Evolutionary conservation across 2,329 filamentous ascomycete species (phyloP).

Genomic region (Curvularia hawaiiensis): DNA sequence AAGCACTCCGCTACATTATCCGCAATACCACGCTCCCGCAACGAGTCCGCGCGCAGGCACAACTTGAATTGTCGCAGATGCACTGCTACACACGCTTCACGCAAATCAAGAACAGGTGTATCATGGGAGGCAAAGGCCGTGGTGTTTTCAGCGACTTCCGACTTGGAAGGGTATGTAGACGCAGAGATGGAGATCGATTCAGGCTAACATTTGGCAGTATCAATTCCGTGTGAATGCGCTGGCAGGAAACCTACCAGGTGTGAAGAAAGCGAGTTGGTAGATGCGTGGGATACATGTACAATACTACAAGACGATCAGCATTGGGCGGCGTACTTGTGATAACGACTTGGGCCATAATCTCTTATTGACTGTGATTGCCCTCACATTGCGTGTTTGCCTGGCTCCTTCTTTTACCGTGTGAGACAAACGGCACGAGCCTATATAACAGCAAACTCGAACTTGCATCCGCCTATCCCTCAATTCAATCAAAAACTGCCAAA

Average conservation of each 20-base stretch:
- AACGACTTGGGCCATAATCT: constrained; percentile 18
- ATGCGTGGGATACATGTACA: constrained; percentile 15
- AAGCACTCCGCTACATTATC: constrained; percentile 82
- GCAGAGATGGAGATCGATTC: neutral
- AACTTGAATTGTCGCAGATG: constrained; percentile 93
- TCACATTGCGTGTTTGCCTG: neutral
- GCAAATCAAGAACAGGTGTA: constrained; percentile 92
- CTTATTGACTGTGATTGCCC: constrained; percentile 1
- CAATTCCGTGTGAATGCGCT: constrained; percentile 92
- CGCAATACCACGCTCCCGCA: constrained; percentile 86
- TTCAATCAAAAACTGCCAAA: neutral
- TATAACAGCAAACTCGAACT: neutral
- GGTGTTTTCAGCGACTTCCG: constrained; percentile 95
- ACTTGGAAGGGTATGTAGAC: constrained; percentile 76
- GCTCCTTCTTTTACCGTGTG: constrained; percentile 15
- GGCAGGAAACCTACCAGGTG: constrained; percentile 83
- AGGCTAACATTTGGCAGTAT: constrained; percentile 64
- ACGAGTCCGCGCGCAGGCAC: constrained; percentile 84
- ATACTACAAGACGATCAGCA: constrained; percentile 25
- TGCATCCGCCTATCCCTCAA: constrained; percentile 1
- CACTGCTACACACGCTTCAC: constrained; percentile 93
- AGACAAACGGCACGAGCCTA: constrained; percentile 15
- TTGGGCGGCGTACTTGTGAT: constrained; percentile 38
- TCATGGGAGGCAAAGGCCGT: constrained; percentile 85
- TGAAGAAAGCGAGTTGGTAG: constrained; percentile 97